Evolutionary conservation across 1,284 basidiomycete genomes (phyloP), one percentile per base, ranked within the genome.

Genomic region (Ceratobasidium sp.): DNA sequence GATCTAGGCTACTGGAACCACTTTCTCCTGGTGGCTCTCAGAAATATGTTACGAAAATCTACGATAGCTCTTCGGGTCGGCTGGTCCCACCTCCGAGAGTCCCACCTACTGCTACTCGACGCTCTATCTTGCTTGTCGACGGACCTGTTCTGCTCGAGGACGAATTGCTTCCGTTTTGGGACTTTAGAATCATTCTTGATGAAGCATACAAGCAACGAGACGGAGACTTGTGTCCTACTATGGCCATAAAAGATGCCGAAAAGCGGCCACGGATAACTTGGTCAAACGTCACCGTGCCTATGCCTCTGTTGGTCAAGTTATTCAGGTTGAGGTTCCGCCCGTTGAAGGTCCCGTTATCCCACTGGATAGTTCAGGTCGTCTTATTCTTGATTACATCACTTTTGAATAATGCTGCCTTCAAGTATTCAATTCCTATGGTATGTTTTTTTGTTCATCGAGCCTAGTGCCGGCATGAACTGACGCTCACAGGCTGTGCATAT

Each of bases 331-430:
- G 87, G 12, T 85, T 94, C 26, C 89, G 88, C 80, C 87, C 88
- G 23, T 88, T 93, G 12, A 87, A 87, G 78, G 92, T 98, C 17
- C 95, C 96, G 0, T 83, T 98, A 26, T 84, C 85, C 15, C 87
- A 92, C 12, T 97, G 97, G 87, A 82, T 93, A 26, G 86, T 93
- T 0, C 96, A 98, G 85, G 96, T 98, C 62, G 87, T 88, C 0
- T 87, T 98, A 56, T 97, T 97, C 85, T 92, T 94, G 79, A 84
- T 89, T 7, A 89, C 96, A 77, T 96, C 93, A n/a, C 83, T 92
- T 76, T 86, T 98, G 81, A 98, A 98, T 85, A 98, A 98, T 85
- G 91, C 90, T 33, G 96, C 96, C 0, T 98, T 98, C 83, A 94
- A 91, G 3, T 96, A 91, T 82, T 85, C 89, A 78, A 93, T 98